Evolutionary conservation across 306 rosid genomes (phyloP).

Genomic region (Adenanthera pavonina): DNA sequence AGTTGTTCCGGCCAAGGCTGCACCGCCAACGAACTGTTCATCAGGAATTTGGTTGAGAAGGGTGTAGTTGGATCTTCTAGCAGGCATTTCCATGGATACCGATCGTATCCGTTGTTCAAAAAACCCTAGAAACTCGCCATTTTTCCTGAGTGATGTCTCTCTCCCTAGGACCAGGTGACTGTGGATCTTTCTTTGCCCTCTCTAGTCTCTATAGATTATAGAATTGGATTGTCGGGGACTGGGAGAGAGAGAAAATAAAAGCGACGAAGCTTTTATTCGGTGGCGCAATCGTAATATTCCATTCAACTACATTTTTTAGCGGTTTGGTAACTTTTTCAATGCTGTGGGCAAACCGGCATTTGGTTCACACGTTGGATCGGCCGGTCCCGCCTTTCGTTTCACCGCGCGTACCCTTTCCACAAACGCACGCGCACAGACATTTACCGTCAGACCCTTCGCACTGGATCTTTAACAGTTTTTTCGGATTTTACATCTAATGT

Average conservation of each 20-base stretch:
- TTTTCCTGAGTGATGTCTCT: conserved; percentile 40
- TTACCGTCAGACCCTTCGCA: no score
- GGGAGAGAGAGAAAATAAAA: conserved; percentile 46
- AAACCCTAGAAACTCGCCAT: conserved; percentile 75
- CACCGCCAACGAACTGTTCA: conserved; percentile 58
- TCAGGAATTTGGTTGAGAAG: conserved; percentile 79
- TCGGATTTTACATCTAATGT: no score
- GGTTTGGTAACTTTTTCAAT: conserved; percentile 17
- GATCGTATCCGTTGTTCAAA: conserved; percentile 32
- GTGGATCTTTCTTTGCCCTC: conserved; percentile 19
- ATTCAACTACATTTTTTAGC: neutral
- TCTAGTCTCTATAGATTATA: conserved; percentile 53
- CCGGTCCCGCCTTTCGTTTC: neutral
- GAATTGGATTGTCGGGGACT: conserved; percentile 55
- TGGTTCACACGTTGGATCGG: conserved; percentile 21
- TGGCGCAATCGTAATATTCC: conserved; percentile 55
- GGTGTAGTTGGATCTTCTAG: conserved; percentile 85
- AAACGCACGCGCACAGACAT: no score
- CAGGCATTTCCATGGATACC: conserved; percentile 83
- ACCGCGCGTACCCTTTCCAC: no score
- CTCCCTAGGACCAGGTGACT: conserved; percentile 25
- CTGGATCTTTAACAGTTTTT: no score
- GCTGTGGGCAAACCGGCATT: conserved; percentile 1
- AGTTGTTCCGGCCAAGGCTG: conserved; percentile 35
- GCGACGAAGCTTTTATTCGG: conserved; percentile 38